Evolutionary conservation across 441 rosid species (phyloP), one percentile per base, ranked within the genome.

Genomic region (Breynia disticha): DNA sequence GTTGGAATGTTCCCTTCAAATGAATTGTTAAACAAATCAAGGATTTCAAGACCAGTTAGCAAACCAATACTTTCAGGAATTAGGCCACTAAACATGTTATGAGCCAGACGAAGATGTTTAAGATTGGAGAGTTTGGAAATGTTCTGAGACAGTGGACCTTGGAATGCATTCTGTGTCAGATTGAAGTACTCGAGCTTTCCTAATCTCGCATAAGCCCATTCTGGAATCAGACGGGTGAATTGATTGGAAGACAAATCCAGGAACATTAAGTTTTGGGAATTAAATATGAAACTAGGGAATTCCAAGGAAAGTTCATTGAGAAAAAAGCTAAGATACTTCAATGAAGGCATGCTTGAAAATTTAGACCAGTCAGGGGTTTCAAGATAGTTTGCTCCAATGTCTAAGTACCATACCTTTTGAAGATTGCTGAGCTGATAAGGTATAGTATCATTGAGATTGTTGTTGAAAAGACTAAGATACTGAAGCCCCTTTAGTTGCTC

Each of bases 101-200:
- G 37, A 5, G 51, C 66, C 1, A 79, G 35, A 8, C 28, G 77
- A 46, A 84, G 65, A 12, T 69, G 62, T 61, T 28, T 68, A 44
- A 81, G 86, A 57, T 63, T 65, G 46, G 79, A 69, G 60, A 84
- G 84, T 60, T 66, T 76, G 18, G 87, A 75, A 61, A 83, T 52
- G 61, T 65, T 73, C 1, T 71, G 46, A 7, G 81, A 64, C 47
- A 81, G 50, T 3, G 71, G 61, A 18, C 88, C 83, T 16, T 37
- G 61, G 51, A 84, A 75, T 6, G 21, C 59, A 67, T 84, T 84
- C 0, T 0, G 16, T 0, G 65, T 61, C 64, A 74, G 79, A 56
- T 79, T 75, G 18, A 84, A 76, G 46, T 55, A 62, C 28, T 67
- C 69, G 56, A 82, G 70, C 42, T 67, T 75, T 37, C 62, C 72